A percentile compares a stretch with the other conserved stretches of the same genome.
phyloP scores from a whole-genome alignment of 202 grass and related monocot species.

The Schoenoplectus triqueter region DNA sequence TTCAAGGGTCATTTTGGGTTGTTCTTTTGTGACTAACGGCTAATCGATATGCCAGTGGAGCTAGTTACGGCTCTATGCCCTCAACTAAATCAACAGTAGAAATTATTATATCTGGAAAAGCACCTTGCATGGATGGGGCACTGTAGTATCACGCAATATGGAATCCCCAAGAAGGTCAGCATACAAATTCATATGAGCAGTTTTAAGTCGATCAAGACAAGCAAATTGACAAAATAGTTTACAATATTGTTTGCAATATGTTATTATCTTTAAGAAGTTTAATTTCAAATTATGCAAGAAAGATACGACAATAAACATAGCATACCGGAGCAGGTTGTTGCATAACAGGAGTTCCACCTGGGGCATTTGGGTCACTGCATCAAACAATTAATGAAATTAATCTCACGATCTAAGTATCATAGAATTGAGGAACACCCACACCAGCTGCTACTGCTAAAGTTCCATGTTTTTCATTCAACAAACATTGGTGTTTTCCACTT shows the following conservation, averaged over 20 bases:
- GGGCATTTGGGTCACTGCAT: constrained; percentile 90
- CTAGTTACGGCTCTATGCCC: not conserved
- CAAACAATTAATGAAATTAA: constrained; percentile 41
- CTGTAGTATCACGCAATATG: not conserved
- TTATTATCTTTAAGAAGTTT: not conserved
- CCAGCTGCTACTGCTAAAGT: not conserved
- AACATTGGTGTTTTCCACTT: not conserved
- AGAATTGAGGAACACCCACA: not conserved
- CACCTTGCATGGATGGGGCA: not conserved
- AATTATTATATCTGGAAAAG: not conserved
- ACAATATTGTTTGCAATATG: not conserved
- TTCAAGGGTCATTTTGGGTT: not conserved
- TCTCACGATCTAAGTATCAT: not conserved
- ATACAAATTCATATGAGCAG: not conserved
- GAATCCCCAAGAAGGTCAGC: not conserved
- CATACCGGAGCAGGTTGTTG: constrained; percentile 88
- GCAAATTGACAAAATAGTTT: not conserved
- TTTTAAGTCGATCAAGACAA: constrained; percentile 13
- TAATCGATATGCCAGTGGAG: not conserved
- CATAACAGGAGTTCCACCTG: constrained; percentile 97
- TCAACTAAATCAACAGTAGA: not conserved
- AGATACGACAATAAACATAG: constrained; percentile 37
- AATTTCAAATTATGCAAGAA: constrained; percentile 31
- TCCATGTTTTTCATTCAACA: not conserved
- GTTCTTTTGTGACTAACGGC: not conserved